Percentiles rank a stretch among this genome's conserved stretches.
Conservation (phyloP, 352 stramenopile species). For the Globisporangium nagaii region DNA sequence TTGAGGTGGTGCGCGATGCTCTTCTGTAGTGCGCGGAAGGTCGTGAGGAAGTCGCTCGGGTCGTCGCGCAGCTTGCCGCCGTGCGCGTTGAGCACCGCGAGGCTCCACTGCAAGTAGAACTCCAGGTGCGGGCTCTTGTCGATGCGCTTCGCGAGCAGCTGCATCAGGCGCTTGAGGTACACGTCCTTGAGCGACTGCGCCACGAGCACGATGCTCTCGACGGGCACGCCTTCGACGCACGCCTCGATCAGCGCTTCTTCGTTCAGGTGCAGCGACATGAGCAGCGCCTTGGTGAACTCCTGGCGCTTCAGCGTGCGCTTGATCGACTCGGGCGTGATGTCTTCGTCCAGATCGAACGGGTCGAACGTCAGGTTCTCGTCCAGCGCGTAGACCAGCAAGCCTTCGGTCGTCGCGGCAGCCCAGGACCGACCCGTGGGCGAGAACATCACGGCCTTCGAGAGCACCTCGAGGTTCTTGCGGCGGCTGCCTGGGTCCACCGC, state of each 20-base stretch:
- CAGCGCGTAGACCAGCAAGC: constrained; percentile 96
- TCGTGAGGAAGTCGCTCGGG: constrained; percentile 66
- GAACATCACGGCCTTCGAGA: constrained; percentile 93
- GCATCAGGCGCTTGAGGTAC: constrained; percentile 91
- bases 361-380: constrained; percentile 98
- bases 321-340: constrained; percentile 94
- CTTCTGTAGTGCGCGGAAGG: constrained; percentile 85
- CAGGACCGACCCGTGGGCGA: constrained; percentile 96
- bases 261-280: constrained; percentile 97
- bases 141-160: constrained; percentile 91
- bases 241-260: constrained; percentile 91
- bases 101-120: constrained; percentile 96
- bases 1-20: constrained; percentile 78
- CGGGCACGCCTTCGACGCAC: constrained; percentile 90
- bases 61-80: constrained; percentile 82
- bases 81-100: constrained; percentile 93
- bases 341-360: constrained; percentile 97
- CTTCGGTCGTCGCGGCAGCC: constrained; percentile 96
- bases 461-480: constrained; percentile 80
- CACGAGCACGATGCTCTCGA: constrained; percentile 88
- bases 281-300: constrained; percentile 90
- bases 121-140: constrained; percentile 93
- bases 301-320: constrained; percentile 78
- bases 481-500: constrained; percentile 92
- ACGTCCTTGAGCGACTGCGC: constrained; percentile 86